phyloP scores from a whole-genome alignment of 1,284 basidiomycete species.

The Prillingera fragicola region DNA sequence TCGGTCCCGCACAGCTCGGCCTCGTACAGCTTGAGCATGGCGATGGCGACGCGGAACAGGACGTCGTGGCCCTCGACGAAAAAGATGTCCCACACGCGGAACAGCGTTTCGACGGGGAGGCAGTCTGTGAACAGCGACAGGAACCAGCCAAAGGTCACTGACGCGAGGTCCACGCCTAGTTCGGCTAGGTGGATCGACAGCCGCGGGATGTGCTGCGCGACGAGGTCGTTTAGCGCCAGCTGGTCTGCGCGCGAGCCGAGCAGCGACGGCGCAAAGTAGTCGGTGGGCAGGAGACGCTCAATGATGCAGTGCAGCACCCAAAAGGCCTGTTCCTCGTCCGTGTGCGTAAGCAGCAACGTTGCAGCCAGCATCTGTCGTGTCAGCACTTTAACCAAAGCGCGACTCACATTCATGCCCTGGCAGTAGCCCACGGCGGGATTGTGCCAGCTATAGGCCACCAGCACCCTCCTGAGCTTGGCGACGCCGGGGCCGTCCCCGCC shows the following conservation, averaged over 20 bases:
- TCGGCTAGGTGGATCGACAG: constrained; percentile 68
- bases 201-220: constrained; percentile 69
- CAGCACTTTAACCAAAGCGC: not conserved
- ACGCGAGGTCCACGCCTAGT: constrained; percentile 82
- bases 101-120: constrained; percentile 87
- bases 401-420: constrained; percentile 83
- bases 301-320: constrained; percentile 90
- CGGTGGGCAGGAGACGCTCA: constrained; percentile 72
- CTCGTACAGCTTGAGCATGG: constrained; percentile 77
- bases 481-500: constrained; percentile 78
- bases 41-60: constrained; percentile 82
- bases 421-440: constrained; percentile 82
- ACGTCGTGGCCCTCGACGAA: constrained; percentile 89
- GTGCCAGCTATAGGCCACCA: constrained; percentile 84
- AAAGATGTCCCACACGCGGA: constrained; percentile 92
- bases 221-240: constrained; percentile 79
- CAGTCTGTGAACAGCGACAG: constrained; percentile 94
- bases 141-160: constrained; percentile 98
- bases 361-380: constrained; percentile 61
- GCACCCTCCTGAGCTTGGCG: constrained; percentile 77
- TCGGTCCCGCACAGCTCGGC: constrained; percentile 72
- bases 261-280: constrained; percentile 76
- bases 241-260: constrained; percentile 90
- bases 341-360: constrained; percentile 69
- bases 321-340: constrained; percentile 89